These are phyloP conservation scores for Thuidium tamariscinum DNA, from an alignment of 225 moss, liverwort and hornwort genomes.

Conservation along the genomic window DNA sequence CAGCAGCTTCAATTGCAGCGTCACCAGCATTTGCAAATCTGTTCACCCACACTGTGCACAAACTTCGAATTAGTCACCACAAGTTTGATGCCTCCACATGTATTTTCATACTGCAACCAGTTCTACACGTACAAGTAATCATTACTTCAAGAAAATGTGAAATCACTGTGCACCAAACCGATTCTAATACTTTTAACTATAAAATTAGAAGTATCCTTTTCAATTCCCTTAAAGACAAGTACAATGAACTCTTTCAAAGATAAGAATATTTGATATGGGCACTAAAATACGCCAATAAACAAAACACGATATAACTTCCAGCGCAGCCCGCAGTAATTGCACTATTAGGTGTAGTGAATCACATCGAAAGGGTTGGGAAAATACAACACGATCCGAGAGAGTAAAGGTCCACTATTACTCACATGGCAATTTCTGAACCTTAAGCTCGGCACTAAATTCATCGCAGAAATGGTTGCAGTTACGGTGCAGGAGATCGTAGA, in stretches of 20 bases:
- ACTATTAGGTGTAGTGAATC: not conserved
- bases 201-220: not conserved
- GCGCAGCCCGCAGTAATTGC: not conserved
- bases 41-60: constrained; percentile 84
- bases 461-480: constrained; percentile 99
- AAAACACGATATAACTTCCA: not conserved
- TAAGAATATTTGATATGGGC: not conserved
- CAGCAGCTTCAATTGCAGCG: constrained; percentile 89
- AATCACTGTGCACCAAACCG: not conserved
- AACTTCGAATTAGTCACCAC: not conserved
- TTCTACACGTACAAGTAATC: not conserved
- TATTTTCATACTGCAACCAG: not conserved
- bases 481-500: constrained; percentile 72
- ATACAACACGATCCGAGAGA: not conserved
- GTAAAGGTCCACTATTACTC: constrained; percentile 1
- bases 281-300: not conserved
- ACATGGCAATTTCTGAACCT: constrained; percentile 67
- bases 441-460: constrained; percentile 48
- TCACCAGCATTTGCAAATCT: constrained; percentile 96
- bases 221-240: not conserved
- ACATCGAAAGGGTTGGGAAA: not conserved
- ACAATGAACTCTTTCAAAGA: not conserved
- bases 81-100: not conserved
- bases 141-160: not conserved
- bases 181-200: not conserved